Conservation (phyloP, 345 rosid species). For the Syzygium aromaticum region DNA sequence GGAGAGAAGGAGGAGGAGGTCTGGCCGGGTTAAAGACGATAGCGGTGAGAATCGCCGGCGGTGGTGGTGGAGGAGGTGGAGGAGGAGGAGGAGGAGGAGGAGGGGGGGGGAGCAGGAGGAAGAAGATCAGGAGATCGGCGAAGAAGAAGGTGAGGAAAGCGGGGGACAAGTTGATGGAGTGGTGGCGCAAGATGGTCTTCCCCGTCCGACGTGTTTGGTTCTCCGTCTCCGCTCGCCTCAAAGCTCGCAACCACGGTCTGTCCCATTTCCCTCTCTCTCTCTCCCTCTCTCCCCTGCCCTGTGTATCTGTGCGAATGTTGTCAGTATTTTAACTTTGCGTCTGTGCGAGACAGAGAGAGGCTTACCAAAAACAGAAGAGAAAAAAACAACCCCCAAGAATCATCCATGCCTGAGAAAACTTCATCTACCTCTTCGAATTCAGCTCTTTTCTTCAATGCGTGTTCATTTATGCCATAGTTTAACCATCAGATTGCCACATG, state of each 20-base stretch:
- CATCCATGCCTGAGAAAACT: neutral
- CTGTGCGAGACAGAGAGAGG: neutral
- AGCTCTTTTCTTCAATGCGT: neutral
- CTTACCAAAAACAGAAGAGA: neutral
- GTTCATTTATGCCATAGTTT: neutral
- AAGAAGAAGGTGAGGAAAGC: neutral
- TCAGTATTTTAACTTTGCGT: neutral
- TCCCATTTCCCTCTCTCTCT: neutral
- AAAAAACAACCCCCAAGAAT: neutral
- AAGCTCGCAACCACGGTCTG: conserved; percentile 38
- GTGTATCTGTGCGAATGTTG: neutral
- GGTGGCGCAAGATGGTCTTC: conserved; percentile 45
- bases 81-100: neutral
- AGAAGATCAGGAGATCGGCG: neutral
- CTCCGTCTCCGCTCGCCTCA: conserved; percentile 40
- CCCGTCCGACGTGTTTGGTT: conserved; percentile 43
- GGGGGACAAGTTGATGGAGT: conserved; percentile 29
- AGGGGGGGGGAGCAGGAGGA: neutral
- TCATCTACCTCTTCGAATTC: neutral
- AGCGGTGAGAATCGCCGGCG: conserved; percentile 16
- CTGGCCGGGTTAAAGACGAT: conserved; percentile 31
- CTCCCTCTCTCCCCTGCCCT: neutral
- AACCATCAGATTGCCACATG: neutral
- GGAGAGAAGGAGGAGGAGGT: neutral
- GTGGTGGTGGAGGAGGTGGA: neutral